These are phyloP conservation scores for Chaetomium sp. DNA, from an alignment of 2,329 filamentous ascomycete species.

Conservation along the genomic window DNA sequence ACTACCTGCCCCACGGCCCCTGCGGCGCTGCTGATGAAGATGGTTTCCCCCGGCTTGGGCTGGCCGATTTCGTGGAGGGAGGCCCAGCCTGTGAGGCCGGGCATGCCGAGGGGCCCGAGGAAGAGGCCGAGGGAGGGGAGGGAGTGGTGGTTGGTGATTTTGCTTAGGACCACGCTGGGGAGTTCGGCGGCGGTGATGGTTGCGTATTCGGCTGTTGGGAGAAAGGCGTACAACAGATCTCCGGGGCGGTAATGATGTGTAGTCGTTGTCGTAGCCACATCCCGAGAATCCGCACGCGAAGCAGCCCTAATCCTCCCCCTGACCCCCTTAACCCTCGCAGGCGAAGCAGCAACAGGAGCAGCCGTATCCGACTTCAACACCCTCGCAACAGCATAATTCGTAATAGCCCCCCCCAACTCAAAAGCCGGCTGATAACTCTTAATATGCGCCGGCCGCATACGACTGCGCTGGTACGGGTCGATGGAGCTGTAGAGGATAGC, in stretches of 20 bases:
- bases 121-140: slow-evolving; percentile 58
- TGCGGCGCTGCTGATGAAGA: slow-evolving; percentile 73
- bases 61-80: slow-evolving; percentile 63
- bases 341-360: too few relatives aligned
- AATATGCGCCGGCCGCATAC: slow-evolving; percentile 59
- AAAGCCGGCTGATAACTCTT: slow-evolving; percentile 66
- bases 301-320: too few relatives aligned
- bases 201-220: slow-evolving; percentile 65
- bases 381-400: slow-evolving; percentile 57
- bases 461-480: slow-evolving; percentile 79
- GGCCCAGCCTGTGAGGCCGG: slow-evolving; percentile 44
- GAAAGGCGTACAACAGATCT: slow-evolving; percentile 54
- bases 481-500: slow-evolving; percentile 69
- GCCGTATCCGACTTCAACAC: slow-evolving; percentile 60
- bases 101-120: slow-evolving; percentile 57
- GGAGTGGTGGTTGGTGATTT: slow-evolving; percentile 63
- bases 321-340: too few relatives aligned
- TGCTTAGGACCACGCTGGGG: slow-evolving; percentile 34
- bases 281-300: too few relatives aligned
- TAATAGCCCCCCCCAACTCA: slow-evolving; percentile 55
- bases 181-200: slow-evolving; percentile 39
- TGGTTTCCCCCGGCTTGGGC: slow-evolving; percentile 70
- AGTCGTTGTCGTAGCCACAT: too few relatives aligned
- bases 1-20: slow-evolving; percentile 80
- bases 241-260: slow-evolving; percentile 53